Base-by-base conservation (phyloP, 1,284 basidiomycete genomes). In the Rhodotorula sp. region DNA sequence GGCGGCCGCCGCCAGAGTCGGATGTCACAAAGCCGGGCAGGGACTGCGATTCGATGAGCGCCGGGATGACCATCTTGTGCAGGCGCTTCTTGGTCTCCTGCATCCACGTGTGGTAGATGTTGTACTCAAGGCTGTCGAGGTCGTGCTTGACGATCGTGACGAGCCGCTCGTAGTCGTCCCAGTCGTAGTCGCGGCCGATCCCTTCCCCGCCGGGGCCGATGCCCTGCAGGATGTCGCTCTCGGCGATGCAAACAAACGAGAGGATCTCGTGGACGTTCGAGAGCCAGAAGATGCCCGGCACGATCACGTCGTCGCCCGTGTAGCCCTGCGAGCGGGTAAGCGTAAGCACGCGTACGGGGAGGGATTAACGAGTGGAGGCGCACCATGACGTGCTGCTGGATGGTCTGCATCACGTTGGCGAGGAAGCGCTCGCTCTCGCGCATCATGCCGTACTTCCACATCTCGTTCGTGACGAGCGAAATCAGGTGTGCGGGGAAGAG, bases 91-190 rank as follows among this genome's bases (percentile, higher is more conserved):
- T 99, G 57, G 94, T 93, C 84, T 99, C 97, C 72, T 93, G 85
- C 93, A 99, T 99, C 92, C 94, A 97, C 0, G 96, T 98, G 82
- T 99, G 96, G 82, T 98, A 99, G 82, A 99, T 97, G 85, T 99
- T 99, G 80, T 98, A 99, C 84, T 99, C 96, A 79, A 99, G 85
- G 76, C 92, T 95, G 83, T 99, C 97, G 58, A 99, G 87, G 81
- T 99, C 97, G 80, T 99, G 96, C 83, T 98, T 98, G 82, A 99
- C 97, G 74, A 99, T 93, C 29, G 91, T 91, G 29, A 99, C 94
- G 36, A 99, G 86, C 39, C 93, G 89, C 82, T 98, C 96, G 81
- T 99, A 99, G 80, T 95, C 93, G 72, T 90, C 89, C 94, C 96
- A 99, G 81, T 98, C 93, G 81, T 98, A 96, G 58, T 92, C 88